phyloP scores from a whole-genome alignment of 73 alveolate species.

The Paramecium pentaurelia region DNA sequence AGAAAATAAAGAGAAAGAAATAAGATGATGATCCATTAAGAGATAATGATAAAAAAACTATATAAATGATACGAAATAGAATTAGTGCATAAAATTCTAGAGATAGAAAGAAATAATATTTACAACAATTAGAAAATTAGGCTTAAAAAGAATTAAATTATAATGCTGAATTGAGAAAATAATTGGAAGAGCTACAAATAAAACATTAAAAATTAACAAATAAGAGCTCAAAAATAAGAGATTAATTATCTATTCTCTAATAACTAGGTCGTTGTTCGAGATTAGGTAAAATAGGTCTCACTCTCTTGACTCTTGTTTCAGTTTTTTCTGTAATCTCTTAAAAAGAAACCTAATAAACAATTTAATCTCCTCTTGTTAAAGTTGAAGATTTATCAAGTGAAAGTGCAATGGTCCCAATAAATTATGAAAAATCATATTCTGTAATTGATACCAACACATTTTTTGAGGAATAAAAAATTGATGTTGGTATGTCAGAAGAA shows the following conservation, averaged over 20 bases:
- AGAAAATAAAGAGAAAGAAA: conserved; percentile 37
- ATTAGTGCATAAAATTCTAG: conserved; percentile 73
- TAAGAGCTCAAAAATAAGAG: background rate
- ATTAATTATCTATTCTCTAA: background rate
- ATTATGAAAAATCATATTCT: conserved; percentile 5
- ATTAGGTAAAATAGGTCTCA: conserved; percentile 36
- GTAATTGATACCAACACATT: background rate
- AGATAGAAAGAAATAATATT: conserved; percentile 65
- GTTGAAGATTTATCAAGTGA: background rate
- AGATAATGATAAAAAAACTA: conserved; percentile 67
- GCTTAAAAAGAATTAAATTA: background rate
- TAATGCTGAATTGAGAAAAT: background rate
- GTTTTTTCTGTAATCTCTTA: conserved; percentile 16
- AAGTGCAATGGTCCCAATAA: background rate
- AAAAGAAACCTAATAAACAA: background rate
- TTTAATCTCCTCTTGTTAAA: background rate
- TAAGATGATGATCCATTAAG: conserved; percentile 52
- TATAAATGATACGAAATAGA: conserved; percentile 67
- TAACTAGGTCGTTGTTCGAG: background rate
- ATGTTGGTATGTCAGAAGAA: background rate
- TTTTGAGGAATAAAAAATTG: background rate
- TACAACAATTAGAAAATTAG: background rate
- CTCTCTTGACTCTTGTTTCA: conserved; percentile 34
- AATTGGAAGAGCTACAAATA: background rate
- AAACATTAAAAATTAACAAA: background rate